Evolutionary conservation across 768 basidiomycete species (phyloP), one percentile per base, ranked within the genome.

Genomic region (Cubamyces sp.): DNA sequence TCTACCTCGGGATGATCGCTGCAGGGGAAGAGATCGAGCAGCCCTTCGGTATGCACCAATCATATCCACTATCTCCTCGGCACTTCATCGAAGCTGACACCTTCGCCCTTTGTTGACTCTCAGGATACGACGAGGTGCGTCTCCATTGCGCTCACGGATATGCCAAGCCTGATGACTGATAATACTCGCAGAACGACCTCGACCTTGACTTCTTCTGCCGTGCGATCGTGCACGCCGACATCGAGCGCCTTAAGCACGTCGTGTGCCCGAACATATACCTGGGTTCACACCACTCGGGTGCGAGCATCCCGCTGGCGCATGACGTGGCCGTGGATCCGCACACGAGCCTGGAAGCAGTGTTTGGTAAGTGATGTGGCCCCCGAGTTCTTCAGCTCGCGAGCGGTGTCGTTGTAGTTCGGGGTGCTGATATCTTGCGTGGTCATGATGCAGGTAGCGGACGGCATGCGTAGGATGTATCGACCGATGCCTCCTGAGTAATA

Each of bases 1-100:
- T 89, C 57, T 90, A 88, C 73, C 80, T 91, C n/a, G 88, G 87
- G 23, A 88, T 91, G 71, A 69, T 92, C 21, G 87, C 88, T 7
- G 86, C 88, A 1, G 88, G 85, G 21, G 84, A 87, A 66, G 87
- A 87, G 68, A 87, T 87, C 48, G 86, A 87, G 70, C 86, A 87
- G 69, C 86, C 86, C 0, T 87, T 87, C 68, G 86, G 84, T 83
- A 53, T 28, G 82, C 69, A 11, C 19, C 18, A 12, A 23, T 15
- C 54, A 52, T 46, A n/a, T n/a, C n/a, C n/a, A n/a, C n/a, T n/a
- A n/a, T 28, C 30, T 28, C 26, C 42, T 9, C 37, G 19, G 12
- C 34, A 54, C 19, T 21, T 12, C n/a, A n/a, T n/a, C n/a, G n/a
- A n/a, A n/a, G 21, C 23, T 12, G 48, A 19, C 51, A 3, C 53